Evolutionary conservation across 2,329 filamentous ascomycete genomes (phyloP), one percentile per base, ranked within the genome.

Genomic region (Paecilomyces sp.): DNA sequence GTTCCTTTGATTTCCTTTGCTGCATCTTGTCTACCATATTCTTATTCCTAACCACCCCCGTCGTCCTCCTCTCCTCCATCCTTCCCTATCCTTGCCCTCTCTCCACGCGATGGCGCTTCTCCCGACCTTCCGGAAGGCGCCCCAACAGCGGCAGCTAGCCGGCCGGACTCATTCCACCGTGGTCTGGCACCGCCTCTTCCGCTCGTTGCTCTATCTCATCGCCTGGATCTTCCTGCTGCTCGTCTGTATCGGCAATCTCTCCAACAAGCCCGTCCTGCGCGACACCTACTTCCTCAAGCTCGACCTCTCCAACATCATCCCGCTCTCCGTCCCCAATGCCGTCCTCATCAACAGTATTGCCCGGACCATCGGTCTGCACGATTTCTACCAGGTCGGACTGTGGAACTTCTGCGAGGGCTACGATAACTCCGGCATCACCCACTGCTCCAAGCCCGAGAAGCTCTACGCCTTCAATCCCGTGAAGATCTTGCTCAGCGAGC

Each of bases 371-470:
- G 93, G 92, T 31, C 82, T 97, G 55, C 91, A 96, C 72, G 93
- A 97, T 75, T 97, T 96, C 76, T 97, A 97, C 75, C 89, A 92
- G 68, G 89, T 96, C 30, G 92, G 92, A 5, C 77, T 97, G 50
- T 97, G 93, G 93, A 88, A 87, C 61, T 96, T 89, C 74, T 97
- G 93, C 75, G 90, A 96, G 73, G 92, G 92, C 22, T 95, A 92
- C 74, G 79, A 85, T 59, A 82, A 84, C 66, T 80, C 88, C 75
- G 75, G 75, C 9, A 86, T 94, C 63, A 93, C 90, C 0, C 77
- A 79, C 63, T 97, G 93, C 76, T 92, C 89, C 7, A 76, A 77
- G 5, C 88, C 91, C 0, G 68, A 85, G 67, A 79, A 81, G 7
- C 80, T 92, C 59, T 97, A 90, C 77, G 96, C 90, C 88, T 97